Base-by-base conservation (phyloP, 768 basidiomycete species). In the Pisolithus tinctorius region DNA sequence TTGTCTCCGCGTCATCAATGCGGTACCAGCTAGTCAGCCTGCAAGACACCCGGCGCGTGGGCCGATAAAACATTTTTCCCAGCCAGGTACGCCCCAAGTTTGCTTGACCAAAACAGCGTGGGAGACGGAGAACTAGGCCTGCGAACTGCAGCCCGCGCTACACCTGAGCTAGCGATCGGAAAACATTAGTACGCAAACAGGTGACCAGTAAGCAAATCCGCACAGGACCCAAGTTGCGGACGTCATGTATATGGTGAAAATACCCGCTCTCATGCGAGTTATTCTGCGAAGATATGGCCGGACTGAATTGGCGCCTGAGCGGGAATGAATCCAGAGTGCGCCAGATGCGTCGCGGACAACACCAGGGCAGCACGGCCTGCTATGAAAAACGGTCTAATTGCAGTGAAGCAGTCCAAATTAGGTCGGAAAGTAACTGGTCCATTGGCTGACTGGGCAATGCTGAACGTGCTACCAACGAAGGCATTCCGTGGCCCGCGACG, bases 251-350 rank as follows among this genome's bases (percentile, higher is more conserved):
- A 11, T 34, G 34, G 13, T 34, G 34, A 34, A 13, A 34, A 14
- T 34, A 34, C 13, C 34, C 34, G 34, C 34, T 34, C 11, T 34
- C 34, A 34, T 34, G 34, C 34, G 34, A 34, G 14, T 34, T 34
- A 34, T 34, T 34, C 34, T 34, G 34, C 34, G 34, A 34, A 13
- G 34, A 29, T 14, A 34, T 34, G 34, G 14, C 34, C 91, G 92
- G 50, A 91, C 76, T 46, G 90, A 80, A 62, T 85, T 84, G 45
- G 90, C 90, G 69, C 92, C 40, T 94, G 67, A 67, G 63, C 65
- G 65, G 67, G 67, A 68, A 69, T 66, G 67, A 63, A 67, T 14
- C 11, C 11, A 34, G 34, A 34, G 34, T 34, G 59, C 55, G 29
- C 42, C 53, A 51, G 40, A 53, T 51, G 51, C 68, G 25, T 25